These are phyloP conservation scores for Vigna nakashimae DNA, from an alignment of 306 rosid species.

Conservation along the genomic window DNA sequence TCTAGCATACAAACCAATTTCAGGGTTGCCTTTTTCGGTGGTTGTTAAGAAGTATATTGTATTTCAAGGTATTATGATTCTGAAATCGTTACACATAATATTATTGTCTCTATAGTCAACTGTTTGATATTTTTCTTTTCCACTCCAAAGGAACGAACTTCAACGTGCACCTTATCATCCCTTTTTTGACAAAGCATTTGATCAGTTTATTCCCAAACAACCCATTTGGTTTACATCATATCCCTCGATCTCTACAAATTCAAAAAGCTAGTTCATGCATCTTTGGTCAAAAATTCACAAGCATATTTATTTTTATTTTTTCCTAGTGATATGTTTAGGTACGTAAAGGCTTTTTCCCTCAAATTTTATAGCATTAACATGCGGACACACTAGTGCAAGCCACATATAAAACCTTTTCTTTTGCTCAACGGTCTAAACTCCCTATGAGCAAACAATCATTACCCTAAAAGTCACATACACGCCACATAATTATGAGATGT, in stretches of 20 bases:
- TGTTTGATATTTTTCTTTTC: neutral
- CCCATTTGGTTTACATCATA: slow-evolving; percentile 12
- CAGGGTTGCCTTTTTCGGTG: neutral
- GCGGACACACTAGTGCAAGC: neutral
- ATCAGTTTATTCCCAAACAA: slow-evolving; percentile 21
- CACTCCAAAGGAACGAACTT: slow-evolving; percentile 31
- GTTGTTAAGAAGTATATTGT: neutral
- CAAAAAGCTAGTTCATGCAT: slow-evolving; percentile 37
- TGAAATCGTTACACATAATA: neutral
- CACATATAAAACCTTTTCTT: neutral
- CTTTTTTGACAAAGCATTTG: slow-evolving; percentile 47
- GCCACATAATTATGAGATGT: neutral
- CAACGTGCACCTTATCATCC: slow-evolving; percentile 13
- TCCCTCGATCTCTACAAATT: slow-evolving; percentile 23
- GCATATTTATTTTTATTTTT: neutral
- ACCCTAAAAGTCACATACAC: slow-evolving; percentile 16
- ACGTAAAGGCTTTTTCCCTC: neutral
- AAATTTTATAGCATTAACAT: neutral
- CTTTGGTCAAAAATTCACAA: slow-evolving; percentile 30
- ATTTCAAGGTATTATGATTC: slow-evolving; percentile 18
- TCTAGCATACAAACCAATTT: neutral
- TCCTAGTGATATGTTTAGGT: neutral
- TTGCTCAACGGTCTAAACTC: slow-evolving; percentile 2
- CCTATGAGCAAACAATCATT: slow-evolving; percentile 7
- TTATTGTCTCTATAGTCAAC: slow-evolving; percentile 26